These are phyloP conservation scores for Neofusicoccum sp. DNA, from an alignment of 2,329 filamentous ascomycete genomes.

Conservation along the genomic window DNA sequence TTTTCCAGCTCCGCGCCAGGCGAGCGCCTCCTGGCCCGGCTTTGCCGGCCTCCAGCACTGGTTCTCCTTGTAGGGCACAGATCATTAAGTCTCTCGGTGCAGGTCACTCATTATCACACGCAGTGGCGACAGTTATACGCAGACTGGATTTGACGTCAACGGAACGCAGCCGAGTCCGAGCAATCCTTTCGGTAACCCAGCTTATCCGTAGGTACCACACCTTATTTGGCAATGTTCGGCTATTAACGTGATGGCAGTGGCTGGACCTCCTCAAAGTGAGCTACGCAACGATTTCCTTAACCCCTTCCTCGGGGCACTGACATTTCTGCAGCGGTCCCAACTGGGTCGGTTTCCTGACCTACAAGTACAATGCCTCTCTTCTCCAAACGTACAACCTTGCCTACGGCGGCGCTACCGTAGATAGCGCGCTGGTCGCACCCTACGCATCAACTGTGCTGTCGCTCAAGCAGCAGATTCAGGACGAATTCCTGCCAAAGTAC, in stretches of 20 bases:
- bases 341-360: slow-evolving; percentile 54
- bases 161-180: slow-evolving; percentile 50
- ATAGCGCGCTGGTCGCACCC: slow-evolving; percentile 52
- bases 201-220: slow-evolving; percentile 41
- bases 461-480: slow-evolving; percentile 51
- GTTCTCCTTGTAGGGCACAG: slow-evolving; percentile 26
- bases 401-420: slow-evolving; percentile 54
- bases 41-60: slow-evolving; percentile 23
- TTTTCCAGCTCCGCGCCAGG: slow-evolving; percentile 8
- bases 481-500: slow-evolving; percentile 44
- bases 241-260: slow-evolving; percentile 15
- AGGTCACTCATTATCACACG: background rate
- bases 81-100: background rate
- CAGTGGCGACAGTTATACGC: slow-evolving; percentile 60
- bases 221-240: background rate
- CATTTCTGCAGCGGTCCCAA: slow-evolving; percentile 47
- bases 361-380: slow-evolving; percentile 44
- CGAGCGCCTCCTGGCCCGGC: slow-evolving; percentile 13
- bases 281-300: background rate
- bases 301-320: background rate
- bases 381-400: slow-evolving; percentile 56
- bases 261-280: slow-evolving; percentile 21
- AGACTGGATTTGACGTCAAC: slow-evolving; percentile 57
- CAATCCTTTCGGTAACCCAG: slow-evolving; percentile 63
- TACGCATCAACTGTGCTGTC: slow-evolving; percentile 50